Evolutionary conservation across 495 filamentous ascomycete genomes (phyloP).

Genomic region (Massariosphaeria phaeospora): DNA sequence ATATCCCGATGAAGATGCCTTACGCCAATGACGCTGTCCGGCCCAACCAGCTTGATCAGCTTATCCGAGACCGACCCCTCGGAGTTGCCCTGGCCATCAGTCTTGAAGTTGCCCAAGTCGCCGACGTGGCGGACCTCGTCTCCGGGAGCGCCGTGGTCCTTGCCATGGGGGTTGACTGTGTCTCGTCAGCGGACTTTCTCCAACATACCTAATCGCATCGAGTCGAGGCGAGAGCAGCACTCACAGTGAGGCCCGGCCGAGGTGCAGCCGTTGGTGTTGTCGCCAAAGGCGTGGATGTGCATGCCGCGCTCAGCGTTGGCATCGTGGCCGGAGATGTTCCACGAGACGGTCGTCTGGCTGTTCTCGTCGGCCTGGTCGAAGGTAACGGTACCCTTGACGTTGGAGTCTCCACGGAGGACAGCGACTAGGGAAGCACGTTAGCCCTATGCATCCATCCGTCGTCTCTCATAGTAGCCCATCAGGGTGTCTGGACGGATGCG

Average conservation of each 20-base stretch:
- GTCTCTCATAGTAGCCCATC: too few relatives aligned
- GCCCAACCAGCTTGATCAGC: constrained; percentile 88
- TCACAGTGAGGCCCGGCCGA: constrained; percentile 93
- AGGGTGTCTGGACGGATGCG: not conserved
- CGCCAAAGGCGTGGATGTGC: constrained; percentile 97
- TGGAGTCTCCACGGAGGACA: constrained; percentile 94
- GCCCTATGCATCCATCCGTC: not conserved
- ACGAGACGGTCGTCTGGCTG: constrained; percentile 76
- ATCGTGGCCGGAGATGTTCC: constrained; percentile 89
- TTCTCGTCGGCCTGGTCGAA: constrained; percentile 86
- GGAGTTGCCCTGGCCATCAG: constrained; percentile 83
- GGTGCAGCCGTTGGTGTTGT: constrained; percentile 99
- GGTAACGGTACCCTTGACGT: constrained; percentile 83
- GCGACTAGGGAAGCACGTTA: constrained; percentile 59
- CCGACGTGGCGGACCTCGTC: constrained; percentile 89
- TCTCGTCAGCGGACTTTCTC: constrained; percentile 1
- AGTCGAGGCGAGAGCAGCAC: constrained; percentile 33
- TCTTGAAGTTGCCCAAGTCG: constrained; percentile 95
- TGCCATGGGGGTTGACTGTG: constrained; percentile 89
- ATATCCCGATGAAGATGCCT: constrained; percentile 36
- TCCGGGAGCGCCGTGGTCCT: constrained; percentile 81
- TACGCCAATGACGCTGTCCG: constrained; percentile 92
- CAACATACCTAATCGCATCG: not conserved
- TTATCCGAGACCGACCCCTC: constrained; percentile 70
- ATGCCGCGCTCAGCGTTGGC: constrained; percentile 92